Evolutionary conservation across 1,139 yeast genomes (phyloP).

Genomic region (Pichia sp.): DNA sequence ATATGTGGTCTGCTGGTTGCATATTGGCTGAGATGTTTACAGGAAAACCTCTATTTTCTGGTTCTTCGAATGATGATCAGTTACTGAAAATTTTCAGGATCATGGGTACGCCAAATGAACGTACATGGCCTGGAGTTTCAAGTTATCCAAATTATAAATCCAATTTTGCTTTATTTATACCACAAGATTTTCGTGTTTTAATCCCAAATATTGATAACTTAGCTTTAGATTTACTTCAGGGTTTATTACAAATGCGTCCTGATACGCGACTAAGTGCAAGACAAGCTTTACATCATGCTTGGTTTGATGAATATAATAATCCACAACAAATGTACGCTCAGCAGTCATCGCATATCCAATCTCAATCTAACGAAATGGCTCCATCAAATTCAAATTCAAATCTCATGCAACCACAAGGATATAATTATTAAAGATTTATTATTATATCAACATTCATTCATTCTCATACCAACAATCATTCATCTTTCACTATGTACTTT

Average conservation of each 20-base stretch:
- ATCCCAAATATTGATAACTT: conserved; percentile 74
- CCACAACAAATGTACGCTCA: conserved; percentile 20
- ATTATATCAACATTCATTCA: neutral
- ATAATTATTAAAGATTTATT: conserved; percentile 1
- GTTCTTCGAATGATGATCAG: conserved; percentile 94
- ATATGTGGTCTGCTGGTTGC: conserved; percentile 99
- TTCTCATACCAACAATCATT: too few relatives aligned
- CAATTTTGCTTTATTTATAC: conserved; percentile 71
- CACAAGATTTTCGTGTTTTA: conserved; percentile 74
- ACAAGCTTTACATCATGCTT: conserved; percentile 89
- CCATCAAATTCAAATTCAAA: conserved; percentile 12
- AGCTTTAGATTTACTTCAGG: conserved; percentile 72
- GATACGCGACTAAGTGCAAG: conserved; percentile 86
- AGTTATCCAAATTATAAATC: conserved; percentile 79
- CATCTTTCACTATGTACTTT: too few relatives aligned
- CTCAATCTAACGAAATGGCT: too few relatives aligned
- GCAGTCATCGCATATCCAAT: conserved; percentile 13
- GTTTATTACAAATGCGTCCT: conserved; percentile 85
- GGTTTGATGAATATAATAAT: conserved; percentile 75
- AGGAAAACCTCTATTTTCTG: conserved; percentile 96
- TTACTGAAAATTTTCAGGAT: conserved; percentile 78
- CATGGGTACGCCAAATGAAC: conserved; percentile 95
- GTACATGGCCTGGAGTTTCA: conserved; percentile 93
- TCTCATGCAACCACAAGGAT: conserved; percentile 11
- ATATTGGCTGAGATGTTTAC: conserved; percentile 97